Percentiles rank a stretch among this genome's conserved stretches.
These are phyloP conservation scores for Schizochytrium sp. DNA, from an alignment of 108 stramenopile genomes.

Conservation along the genomic window DNA sequence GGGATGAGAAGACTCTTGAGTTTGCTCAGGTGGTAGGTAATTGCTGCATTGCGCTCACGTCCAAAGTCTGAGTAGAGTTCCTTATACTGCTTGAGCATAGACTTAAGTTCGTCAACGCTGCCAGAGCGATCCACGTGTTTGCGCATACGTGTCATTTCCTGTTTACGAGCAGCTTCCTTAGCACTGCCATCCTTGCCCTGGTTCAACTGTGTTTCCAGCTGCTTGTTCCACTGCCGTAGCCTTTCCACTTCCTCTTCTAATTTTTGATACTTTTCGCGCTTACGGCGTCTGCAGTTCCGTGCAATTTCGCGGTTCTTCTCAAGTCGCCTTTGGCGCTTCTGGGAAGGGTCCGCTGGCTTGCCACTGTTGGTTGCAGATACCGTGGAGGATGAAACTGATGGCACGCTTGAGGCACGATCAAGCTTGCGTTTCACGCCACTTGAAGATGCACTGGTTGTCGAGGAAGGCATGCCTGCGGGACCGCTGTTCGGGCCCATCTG, in stretches of 20 bases:
- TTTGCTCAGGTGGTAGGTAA: constrained; percentile 39
- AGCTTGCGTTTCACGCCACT: constrained; percentile 12
- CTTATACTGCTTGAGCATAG: constrained; percentile 39
- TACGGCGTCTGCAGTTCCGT: constrained; percentile 46
- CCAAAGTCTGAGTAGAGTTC: constrained; percentile 56
- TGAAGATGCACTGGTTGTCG: neutral
- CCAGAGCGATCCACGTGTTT: neutral
- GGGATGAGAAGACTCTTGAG: constrained; percentile 59
- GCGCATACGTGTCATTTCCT: constrained; percentile 52
- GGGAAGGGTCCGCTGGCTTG: constrained; percentile 34
- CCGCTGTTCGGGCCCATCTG: neutral
- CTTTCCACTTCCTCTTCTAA: constrained; percentile 31
- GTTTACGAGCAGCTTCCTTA: constrained; percentile 54
- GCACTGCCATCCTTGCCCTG: constrained; percentile 59
- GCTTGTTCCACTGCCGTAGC: constrained; percentile 39
- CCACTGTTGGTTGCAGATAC: neutral
- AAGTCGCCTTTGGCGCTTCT: constrained; percentile 40
- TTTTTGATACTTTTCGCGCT: constrained; percentile 48
- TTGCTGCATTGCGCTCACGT: constrained; percentile 40
- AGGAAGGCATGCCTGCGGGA: neutral
- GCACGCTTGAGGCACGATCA: neutral
- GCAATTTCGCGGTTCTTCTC: constrained; percentile 61
- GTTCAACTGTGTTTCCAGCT: constrained; percentile 52
- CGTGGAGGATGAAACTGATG: neutral
- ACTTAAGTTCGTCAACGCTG: constrained; percentile 38